Conservation (phyloP, 2,329 filamentous ascomycete genomes). For the Myotisia sp. region DNA sequence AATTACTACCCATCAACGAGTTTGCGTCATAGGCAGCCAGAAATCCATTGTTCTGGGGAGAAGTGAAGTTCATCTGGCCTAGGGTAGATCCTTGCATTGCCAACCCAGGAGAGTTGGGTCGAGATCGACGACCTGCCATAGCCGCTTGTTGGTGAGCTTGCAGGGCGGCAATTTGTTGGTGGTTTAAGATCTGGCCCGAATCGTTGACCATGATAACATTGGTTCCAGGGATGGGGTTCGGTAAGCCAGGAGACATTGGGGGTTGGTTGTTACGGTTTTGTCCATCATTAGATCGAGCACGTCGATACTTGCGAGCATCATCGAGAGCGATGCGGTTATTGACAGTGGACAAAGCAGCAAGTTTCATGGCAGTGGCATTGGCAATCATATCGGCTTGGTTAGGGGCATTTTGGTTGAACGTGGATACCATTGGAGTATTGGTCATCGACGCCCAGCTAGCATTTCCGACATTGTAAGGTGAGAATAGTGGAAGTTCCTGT, state of each 20-base stretch:
- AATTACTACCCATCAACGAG: slow-evolving; percentile 54
- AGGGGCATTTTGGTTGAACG: slow-evolving; percentile 51
- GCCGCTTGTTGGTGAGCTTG: slow-evolving; percentile 50
- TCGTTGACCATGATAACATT: slow-evolving; percentile 93
- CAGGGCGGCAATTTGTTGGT: slow-evolving; percentile 70
- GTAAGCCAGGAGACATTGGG: slow-evolving; percentile 53
- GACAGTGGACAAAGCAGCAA: slow-evolving; percentile 89
- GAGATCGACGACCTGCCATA: slow-evolving; percentile 50
- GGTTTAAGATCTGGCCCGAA: slow-evolving; percentile 70
- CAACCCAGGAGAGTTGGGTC: slow-evolving; percentile 78
- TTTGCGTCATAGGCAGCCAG: slow-evolving; percentile 71
- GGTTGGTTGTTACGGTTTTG: slow-evolving; percentile 37
- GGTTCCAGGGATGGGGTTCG: slow-evolving; percentile 49
- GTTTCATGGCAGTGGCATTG: slow-evolving; percentile 97
- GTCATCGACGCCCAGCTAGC: slow-evolving; percentile 98
- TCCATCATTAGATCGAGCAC: slow-evolving; percentile 76
- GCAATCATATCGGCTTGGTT: slow-evolving; percentile 94
- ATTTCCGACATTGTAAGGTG: slow-evolving; percentile 60
- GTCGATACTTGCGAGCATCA: slow-evolving; percentile 90
- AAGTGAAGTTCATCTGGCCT: slow-evolving; percentile 57
- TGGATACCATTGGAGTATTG: slow-evolving; percentile 88
- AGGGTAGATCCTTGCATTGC: slow-evolving; percentile 52
- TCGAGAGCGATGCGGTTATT: slow-evolving; percentile 97
- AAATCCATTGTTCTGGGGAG: slow-evolving; percentile 89
- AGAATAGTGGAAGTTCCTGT: slow-evolving; percentile 67